Conservation (phyloP, 148 eudicot species). For the Vaccinium darrowii region DNA sequence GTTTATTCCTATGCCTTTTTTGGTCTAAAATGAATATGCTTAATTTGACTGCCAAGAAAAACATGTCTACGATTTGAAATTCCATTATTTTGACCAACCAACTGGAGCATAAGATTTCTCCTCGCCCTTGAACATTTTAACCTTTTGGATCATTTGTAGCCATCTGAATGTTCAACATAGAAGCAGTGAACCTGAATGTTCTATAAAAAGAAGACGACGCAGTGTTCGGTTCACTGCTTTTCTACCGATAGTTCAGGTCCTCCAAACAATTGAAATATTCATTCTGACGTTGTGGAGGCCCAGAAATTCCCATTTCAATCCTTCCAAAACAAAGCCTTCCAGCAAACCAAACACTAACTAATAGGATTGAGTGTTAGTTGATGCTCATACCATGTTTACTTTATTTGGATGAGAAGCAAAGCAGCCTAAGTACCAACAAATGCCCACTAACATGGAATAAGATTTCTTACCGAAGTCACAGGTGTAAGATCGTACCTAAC, state of each 20-base stretch:
- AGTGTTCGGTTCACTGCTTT: neutral
- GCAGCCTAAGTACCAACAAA: conserved; percentile 79
- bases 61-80: neutral
- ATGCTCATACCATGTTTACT: neutral
- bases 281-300: neutral
- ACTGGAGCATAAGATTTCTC: neutral
- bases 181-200: neutral
- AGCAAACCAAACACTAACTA: neutral
- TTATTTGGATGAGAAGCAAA: conserved; percentile 44
- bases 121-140: neutral
- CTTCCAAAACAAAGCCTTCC: neutral
- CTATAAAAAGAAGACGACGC: neutral
- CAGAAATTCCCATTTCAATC: neutral
- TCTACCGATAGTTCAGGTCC: neutral
- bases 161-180: neutral
- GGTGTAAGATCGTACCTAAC: conserved; percentile 38
- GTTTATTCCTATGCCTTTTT: neutral
- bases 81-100: neutral
- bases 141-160: neutral
- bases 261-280: neutral
- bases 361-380: conserved; percentile 1
- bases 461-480: conserved; percentile 83
- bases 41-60: neutral
- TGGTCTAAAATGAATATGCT: neutral
- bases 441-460: conserved; percentile 74